Evolutionary conservation across 345 rosid genomes (phyloP), one percentile per base, ranked within the genome.

Genomic region (Salix exigua): DNA sequence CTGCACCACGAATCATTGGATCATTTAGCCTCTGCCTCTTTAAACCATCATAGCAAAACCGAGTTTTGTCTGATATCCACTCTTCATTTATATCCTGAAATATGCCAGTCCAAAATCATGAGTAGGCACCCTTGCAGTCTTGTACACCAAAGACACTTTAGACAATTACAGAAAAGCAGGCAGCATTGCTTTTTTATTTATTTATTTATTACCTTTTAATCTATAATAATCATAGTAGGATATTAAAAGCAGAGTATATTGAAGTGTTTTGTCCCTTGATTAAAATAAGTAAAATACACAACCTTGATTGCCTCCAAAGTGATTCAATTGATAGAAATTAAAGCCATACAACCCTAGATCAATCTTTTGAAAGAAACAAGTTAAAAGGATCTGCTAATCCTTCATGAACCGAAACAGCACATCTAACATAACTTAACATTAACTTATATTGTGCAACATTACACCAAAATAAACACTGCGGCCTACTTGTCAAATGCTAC

Each of bases 31-130:
- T 92, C 88, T 96, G 99, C 84, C 99, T 90, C 88, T 96, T 96
- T 79, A 96, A 82, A 80, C 99, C 99, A 78, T 96, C 99, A 83
- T 94, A 96, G 73, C 89, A 85, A 78, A 96, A 96, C 51, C 99
- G 87, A 31, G 98, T 96, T 86, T 96, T 96, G 80, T 96, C 99
- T 64, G 99, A 96, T 85, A 96, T 94, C 99, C 99, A 96, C 79
- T 96, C 99, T 85, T 96, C 98, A 79, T 96, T 96, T 74, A 96
- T 92, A 68, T 96, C 99, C 99, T 96, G 90, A 75, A 83, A 86
- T 37, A 84, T 14, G 30, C 13, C 38, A 67, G 53, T 33, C 31
- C 58, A 83, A 35, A 70, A 71, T 4, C 64, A 67, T 71, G 42
- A 81, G 69, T 37, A 66, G 35, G 19, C 42, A 7, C 58, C 38